Conservation (phyloP, 176 grass and related monocot genomes). For the Hsuehochloa calcarea region DNA sequence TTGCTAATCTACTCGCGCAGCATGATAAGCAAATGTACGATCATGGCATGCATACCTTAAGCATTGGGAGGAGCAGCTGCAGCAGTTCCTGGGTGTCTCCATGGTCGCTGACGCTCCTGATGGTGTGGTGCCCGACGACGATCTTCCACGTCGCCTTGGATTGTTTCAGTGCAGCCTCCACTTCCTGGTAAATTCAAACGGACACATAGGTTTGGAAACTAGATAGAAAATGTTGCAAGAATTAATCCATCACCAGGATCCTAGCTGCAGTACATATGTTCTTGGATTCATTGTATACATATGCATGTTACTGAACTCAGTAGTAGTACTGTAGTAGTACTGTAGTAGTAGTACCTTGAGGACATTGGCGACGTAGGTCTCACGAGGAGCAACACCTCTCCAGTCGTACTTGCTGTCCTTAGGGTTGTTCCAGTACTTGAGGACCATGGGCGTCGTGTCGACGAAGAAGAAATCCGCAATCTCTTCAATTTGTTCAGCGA, state of each 20-base stretch:
- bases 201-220: background rate
- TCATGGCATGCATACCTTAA: constrained; percentile 30
- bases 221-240: background rate
- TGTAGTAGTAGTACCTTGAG: constrained; percentile 40
- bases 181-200: constrained; percentile 26
- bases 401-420: constrained; percentile 49
- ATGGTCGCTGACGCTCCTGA: constrained; percentile 58
- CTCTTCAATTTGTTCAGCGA: constrained; percentile 11
- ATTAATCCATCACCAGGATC: background rate
- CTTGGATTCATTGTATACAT: no score
- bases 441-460: constrained; percentile 68
- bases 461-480: constrained; percentile 61
- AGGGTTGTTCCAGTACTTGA: constrained; percentile 56
- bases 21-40: background rate
- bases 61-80: constrained; percentile 51
- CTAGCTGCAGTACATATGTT: no score
- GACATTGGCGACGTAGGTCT: constrained; percentile 48
- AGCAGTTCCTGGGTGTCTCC: constrained; percentile 62
- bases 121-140: constrained; percentile 69
- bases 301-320: no score
- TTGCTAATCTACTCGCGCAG: no score
- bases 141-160: constrained; percentile 68
- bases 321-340: constrained; percentile 30
- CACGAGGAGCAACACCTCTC: constrained; percentile 54
- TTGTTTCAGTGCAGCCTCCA: constrained; percentile 38